phyloP scores from a whole-genome alignment of 768 basidiomycete genomes.

The Termitomyces sp. region DNA sequence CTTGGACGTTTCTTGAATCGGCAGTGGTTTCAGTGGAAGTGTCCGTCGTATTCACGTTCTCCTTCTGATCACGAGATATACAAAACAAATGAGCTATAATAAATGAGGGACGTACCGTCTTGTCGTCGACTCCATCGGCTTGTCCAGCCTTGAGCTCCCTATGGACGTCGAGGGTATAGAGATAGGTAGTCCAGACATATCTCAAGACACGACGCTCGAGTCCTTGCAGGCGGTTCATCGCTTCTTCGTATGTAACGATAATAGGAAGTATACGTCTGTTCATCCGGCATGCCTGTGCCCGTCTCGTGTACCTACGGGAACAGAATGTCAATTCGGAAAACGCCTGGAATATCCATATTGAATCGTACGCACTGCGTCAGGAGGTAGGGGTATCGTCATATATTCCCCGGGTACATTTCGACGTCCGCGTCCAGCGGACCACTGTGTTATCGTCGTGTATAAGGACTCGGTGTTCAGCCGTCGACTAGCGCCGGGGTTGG shows the following conservation, averaged over 20 bases:
- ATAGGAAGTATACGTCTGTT: conserved; percentile 41
- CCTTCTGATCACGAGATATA: not conserved
- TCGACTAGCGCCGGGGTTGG: not conserved
- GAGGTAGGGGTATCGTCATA: conserved; percentile 14
- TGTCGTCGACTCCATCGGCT: not conserved
- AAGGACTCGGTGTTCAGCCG: conserved; percentile 12
- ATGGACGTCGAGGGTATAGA: conserved; percentile 11
- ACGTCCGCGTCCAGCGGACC: conserved; percentile 5
- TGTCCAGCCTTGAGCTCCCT: not conserved
- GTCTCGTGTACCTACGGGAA: conserved; percentile 34
- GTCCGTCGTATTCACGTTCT: not conserved
- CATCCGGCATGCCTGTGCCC: conserved; percentile 55
- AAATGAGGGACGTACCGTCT: not conserved
- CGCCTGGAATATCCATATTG: not conserved
- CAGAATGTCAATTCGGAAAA: not conserved
- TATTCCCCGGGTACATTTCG: conserved; percentile 12
- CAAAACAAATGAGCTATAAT: not conserved
- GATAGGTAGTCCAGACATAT: conserved; percentile 35
- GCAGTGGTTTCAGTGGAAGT: not conserved
- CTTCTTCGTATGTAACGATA: conserved; percentile 41
- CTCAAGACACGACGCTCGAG: conserved; percentile 26
- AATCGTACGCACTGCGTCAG: conserved; percentile 42
- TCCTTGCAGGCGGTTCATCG: conserved; percentile 24
- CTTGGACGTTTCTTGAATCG: not conserved
- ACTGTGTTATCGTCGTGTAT: conserved; percentile 10